phyloP scores from a whole-genome alignment of 306 rosid genomes.

The Neltuma alba region DNA sequence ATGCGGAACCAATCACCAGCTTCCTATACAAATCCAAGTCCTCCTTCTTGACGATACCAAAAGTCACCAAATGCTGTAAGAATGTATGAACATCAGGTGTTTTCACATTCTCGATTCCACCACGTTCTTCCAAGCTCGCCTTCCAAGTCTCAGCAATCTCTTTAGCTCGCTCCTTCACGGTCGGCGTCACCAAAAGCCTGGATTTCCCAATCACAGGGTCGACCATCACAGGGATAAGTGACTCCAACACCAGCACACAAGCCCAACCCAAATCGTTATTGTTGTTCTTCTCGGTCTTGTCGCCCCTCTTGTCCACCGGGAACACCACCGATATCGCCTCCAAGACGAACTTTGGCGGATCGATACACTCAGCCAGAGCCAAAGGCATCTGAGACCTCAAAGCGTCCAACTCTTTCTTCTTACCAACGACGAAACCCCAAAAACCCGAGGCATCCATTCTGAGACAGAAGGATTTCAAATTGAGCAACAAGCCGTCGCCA shows the following conservation, averaged over 20 bases:
- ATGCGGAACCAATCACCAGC: constrained; percentile 91
- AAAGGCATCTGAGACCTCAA: constrained; percentile 71
- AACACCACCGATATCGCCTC: constrained; percentile 92
- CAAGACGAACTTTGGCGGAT: constrained; percentile 87
- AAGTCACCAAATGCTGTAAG: constrained; percentile 96
- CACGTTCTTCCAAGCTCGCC: constrained; percentile 85
- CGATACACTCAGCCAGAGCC: constrained; percentile 75
- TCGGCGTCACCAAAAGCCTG: constrained; percentile 82
- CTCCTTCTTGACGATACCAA: constrained; percentile 77
- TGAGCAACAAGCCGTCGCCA: constrained; percentile 63
- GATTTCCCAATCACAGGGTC: constrained; percentile 87
- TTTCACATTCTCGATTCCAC: constrained; percentile 87
- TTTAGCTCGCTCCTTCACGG: constrained; percentile 68
- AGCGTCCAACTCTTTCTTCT: constrained; percentile 83
- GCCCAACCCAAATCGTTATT: constrained; percentile 93
- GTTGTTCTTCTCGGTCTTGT: constrained; percentile 54
- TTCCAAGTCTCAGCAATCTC: constrained; percentile 93
- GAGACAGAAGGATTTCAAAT: constrained; percentile 65
- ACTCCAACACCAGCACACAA: constrained; percentile 84
- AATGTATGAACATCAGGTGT: constrained; percentile 95
- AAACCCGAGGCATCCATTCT: constrained; percentile 76
- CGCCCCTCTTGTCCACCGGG: constrained; percentile 81
- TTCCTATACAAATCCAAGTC: constrained; percentile 78
- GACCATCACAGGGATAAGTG: constrained; percentile 76
- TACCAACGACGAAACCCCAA: constrained; percentile 74